Conservation (phyloP, 169 alveolate genomes). For the Besnoitia besnoiti region DNA sequence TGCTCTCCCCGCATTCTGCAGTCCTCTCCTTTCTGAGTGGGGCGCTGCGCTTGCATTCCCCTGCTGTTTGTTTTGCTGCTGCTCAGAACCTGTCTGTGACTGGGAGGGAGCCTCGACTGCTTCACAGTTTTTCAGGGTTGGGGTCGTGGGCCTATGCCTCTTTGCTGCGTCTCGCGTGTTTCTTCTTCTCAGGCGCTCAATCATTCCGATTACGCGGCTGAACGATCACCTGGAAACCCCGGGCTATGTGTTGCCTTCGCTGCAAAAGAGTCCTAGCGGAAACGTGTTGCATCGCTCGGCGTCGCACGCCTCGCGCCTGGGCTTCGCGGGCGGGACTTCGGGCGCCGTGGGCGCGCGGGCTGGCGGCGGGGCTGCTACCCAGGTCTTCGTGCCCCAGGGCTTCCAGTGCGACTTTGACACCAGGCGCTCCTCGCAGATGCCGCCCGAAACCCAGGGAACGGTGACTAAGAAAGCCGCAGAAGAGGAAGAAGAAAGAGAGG, state of each 20-base stretch:
- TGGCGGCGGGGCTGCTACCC: slow-evolving; percentile 32
- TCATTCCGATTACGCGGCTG: slow-evolving; percentile 60
- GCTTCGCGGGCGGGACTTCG: not conserved
- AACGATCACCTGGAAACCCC: slow-evolving; percentile 67
- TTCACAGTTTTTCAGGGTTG: too few relatives aligned
- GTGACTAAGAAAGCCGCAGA: not conserved
- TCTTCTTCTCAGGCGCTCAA: slow-evolving; percentile 56
- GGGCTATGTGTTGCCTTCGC: slow-evolving; percentile 7
- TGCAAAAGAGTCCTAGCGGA: not conserved
- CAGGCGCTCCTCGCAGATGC: not conserved
- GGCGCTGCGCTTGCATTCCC: too few relatives aligned
- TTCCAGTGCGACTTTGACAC: slow-evolving; percentile 61
- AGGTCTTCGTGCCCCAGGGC: slow-evolving; percentile 62
- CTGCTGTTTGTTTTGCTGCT: too few relatives aligned
- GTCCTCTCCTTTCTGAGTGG: not conserved
- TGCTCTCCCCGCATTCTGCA: not conserved
- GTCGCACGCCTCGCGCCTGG: not conserved
- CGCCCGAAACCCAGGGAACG: not conserved
- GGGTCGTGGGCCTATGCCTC: not conserved
- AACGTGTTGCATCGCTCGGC: not conserved
- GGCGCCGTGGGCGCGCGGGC: slow-evolving; percentile 37
- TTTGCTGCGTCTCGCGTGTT: not conserved
- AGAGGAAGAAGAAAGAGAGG: slow-evolving; percentile 22
- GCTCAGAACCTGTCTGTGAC: too few relatives aligned
- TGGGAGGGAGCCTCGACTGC: too few relatives aligned